Base-by-base conservation (phyloP, 2,329 filamentous ascomycete genomes). In the Huntiella decipiens region DNA sequence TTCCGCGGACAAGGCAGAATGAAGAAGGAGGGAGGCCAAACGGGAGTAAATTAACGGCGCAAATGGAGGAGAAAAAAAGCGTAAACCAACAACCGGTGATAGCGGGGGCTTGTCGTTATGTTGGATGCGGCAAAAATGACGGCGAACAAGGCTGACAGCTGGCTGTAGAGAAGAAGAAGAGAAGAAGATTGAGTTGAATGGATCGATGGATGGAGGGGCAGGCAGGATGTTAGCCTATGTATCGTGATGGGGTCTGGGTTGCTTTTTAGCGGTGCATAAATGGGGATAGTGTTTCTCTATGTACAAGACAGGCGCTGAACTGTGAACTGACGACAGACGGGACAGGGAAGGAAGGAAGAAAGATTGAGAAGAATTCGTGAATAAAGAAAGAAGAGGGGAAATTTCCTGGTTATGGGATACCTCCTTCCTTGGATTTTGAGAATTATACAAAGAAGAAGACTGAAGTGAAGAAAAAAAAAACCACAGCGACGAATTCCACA, bases 301-400 rank as follows among this genome's bases (percentile, higher is more conserved):
- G 22, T 34, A 41, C 31, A 41, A 37, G 3, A 38, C 44, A 39
- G 40, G 36, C 36, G 44, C 37, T 31, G 15, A 46, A 41, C 12
- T 41, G 31, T 16, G 19, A 36, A 33, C 22, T 12, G n/a, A 41
- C 13, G 12, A 16, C n/a, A 46, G 12, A 36, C 34, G 2, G 12
- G 4, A 13, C 11, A 16, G 38, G 16, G 19, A 17, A 44, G 22
- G 19, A 28, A 38, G 13, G 15, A 33, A 33, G 19, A 39, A 13
- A 39, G 36, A 44, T 35, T 34, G 12, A 38, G 38, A 33, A 38
- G 7, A 31, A 22, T 42, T 31, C 12, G 11, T 28, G 11, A 12
- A 32, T 11, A 43, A 31, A 15, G 15, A 32, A 32, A 31, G 32
- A 43, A 17, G 19, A 28, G 22, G 22, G 22, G 22, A 28, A 28